Base-by-base conservation (phyloP, 345 rosid species). In the Psidium guajava region DNA sequence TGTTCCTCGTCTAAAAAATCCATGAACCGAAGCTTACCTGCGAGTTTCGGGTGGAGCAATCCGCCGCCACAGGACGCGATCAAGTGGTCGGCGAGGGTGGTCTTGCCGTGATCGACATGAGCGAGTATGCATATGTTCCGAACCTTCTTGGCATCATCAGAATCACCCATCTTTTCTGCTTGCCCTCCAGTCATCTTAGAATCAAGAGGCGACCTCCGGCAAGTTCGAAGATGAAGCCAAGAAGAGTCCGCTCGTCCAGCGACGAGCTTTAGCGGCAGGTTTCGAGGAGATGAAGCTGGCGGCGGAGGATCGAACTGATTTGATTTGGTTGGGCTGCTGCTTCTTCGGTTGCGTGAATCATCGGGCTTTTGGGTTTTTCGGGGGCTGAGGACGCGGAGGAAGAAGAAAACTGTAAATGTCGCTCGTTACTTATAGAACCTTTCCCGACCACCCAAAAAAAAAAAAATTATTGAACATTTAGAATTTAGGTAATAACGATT, bases 101-200 rank as follows among this genome's bases (percentile, higher is more conserved):
- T 96, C 86, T 97, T 97, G 32, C 99, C 99, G 83, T 97, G 99
- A 90, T 97, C 99, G 50, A 96, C 99, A 64, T 97, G 99, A 5
- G 98, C 99, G 55, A 97, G 83, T 49, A 97, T 95, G 88, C 99
- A 94, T 14, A 95, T 95, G 88, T 97, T 97, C 87, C 99, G 88
- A 28, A 91, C 86, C 51, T 92, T 96, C 54, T 56, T 87, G 21
- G 90, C 85, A 85, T 90, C 93, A 83, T 20, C 75, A 40, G 75
- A 32, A 64, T 32, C 75, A 32, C 75, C 75, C 75, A 64, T 64
- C 44, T 15, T 32, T 8, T 18, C 44, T 59, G 13, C 69, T 32
- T 28, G 74, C 44, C 77, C 75, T 32, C 24, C 22, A 18, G 32
- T 10, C 44, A 32, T 28, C 5, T 42, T 15, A 22, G 42, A 28